Base-by-base conservation (phyloP, 148 eudicot genomes). In the Rhododendron ferrugineum region DNA sequence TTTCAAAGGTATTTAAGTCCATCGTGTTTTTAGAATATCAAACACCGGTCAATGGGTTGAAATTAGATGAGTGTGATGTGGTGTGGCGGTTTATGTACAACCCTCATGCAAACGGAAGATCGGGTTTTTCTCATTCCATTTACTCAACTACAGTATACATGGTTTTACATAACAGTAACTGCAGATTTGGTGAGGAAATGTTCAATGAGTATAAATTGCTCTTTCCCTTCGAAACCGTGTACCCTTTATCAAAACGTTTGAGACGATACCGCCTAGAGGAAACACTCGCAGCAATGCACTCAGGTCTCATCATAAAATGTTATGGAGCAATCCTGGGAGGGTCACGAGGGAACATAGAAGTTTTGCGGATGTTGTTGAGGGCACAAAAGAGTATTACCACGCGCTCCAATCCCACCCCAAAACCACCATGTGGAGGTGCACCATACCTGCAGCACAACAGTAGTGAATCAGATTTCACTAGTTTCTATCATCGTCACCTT, bases 361-460 rank as follows among this genome's bases (percentile, higher is more conserved):
- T 40, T 40, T 40, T 40, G 42, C 42, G 7, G 42, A 40, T 40
- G 42, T 40, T 40, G 42, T 40, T 40, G 42, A 37, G 42, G 42
- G 42, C 42, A 37, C 42, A 37, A 37, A 37, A 37, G 42, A 37
- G 95, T 95, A 95, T 95, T 70, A 95, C 95, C 83, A 95, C 98
- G 11, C 98, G 91, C 91, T 96, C 98, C 80, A 92, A 89, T 44
- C 99, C 98, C 79, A 91, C 99, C 79, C 99, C 99, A 85, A 96
- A 94, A 5, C 99, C 99, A 73, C 99, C 99, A 76, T 96, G 99
- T 23, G 94, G 98, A 56, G 98, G 97, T 34, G 98, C 95, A 28
- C 98, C 99, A 82, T 92, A 94, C 95, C 99, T 96, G 88, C 84
- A 90, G 5, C 60, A 75, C 16, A 44, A 34, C 18, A 15, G 70